phyloP scores from a whole-genome alignment of 768 basidiomycete species.

The Albatrellus ellisii region DNA sequence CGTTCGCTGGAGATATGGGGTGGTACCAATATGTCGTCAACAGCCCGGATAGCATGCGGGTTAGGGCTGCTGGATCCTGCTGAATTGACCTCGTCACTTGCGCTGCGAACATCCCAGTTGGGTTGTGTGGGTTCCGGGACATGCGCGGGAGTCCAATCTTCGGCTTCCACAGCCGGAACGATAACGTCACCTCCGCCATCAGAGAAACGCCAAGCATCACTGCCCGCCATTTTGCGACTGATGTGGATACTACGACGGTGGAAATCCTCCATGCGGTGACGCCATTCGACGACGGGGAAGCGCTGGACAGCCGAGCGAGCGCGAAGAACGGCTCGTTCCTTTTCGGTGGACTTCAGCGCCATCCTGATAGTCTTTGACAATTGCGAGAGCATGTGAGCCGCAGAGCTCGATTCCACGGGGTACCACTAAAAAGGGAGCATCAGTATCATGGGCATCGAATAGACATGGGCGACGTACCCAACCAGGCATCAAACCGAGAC shows the following conservation, averaged over 20 bases:
- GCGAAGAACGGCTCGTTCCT: slow-evolving; percentile 86
- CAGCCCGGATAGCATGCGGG: slow-evolving; percentile 49
- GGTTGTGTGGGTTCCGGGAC: slow-evolving; percentile 57
- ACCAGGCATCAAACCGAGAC: slow-evolving; percentile 94
- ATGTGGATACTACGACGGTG: slow-evolving; percentile 70
- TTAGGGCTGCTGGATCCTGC: slow-evolving; percentile 30
- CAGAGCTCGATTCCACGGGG: slow-evolving; percentile 88
- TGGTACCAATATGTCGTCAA: slow-evolving; percentile 41
- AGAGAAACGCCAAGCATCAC: slow-evolving; percentile 65
- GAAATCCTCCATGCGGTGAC: slow-evolving; percentile 91
- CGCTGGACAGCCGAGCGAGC: slow-evolving; percentile 90
- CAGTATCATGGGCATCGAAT: neutral
- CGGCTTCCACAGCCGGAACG: slow-evolving; percentile 43
- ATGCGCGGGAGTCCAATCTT: slow-evolving; percentile 69
- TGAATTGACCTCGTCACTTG: slow-evolving; percentile 26
- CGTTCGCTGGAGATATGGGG: slow-evolving; percentile 19
- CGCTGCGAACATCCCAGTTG: slow-evolving; percentile 58
- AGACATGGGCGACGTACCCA: slow-evolving; percentile 43
- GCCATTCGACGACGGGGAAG: slow-evolving; percentile 97
- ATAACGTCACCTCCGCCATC: slow-evolving; percentile 41
- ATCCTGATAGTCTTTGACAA: slow-evolving; percentile 89
- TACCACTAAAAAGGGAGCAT: slow-evolving; percentile 61
- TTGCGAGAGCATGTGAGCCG: slow-evolving; percentile 90
- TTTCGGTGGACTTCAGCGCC: slow-evolving; percentile 80
- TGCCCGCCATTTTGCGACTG: slow-evolving; percentile 56